Percentiles rank a stretch among this genome's conserved stretches.
phyloP scores from a whole-genome alignment of 129 eudicot species.

The Flaveria trinervia region DNA sequence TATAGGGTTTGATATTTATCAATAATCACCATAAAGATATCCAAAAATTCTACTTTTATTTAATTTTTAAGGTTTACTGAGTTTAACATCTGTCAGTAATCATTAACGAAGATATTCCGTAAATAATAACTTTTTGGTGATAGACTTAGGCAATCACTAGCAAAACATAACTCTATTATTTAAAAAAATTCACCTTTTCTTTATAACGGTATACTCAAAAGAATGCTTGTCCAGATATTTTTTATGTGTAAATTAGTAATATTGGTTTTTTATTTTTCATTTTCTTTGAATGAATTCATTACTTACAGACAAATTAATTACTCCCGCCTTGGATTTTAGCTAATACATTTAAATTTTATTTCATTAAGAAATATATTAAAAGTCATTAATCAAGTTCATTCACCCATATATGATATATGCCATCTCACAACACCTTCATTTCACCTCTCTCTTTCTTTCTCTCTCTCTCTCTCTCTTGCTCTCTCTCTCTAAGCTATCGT shows the following conservation, averaged over 20 bases:
- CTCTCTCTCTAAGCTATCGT: neutral
- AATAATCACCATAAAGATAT: too few relatives aligned
- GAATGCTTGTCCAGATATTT: too few relatives aligned
- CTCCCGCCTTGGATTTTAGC: conserved; percentile 15
- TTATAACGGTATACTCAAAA: too few relatives aligned
- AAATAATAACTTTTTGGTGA: too few relatives aligned
- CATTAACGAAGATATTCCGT: too few relatives aligned
- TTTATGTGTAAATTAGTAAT: neutral
- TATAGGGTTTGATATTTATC: too few relatives aligned
- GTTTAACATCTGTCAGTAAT: too few relatives aligned
- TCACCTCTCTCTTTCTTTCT: neutral
- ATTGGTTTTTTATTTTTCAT: conserved; percentile 1
- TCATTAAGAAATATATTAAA: neutral
- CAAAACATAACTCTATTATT: too few relatives aligned
- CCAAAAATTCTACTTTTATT: too few relatives aligned
- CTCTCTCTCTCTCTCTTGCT: neutral
- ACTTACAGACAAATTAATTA: conserved; percentile 3
- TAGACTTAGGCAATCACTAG: too few relatives aligned
- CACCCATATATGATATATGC: neutral
- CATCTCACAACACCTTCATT: neutral
- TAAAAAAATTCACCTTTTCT: too few relatives aligned
- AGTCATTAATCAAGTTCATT: neutral
- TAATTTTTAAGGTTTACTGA: too few relatives aligned
- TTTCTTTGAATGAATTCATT: conserved; percentile 4
- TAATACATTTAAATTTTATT: conserved; percentile 5